phyloP scores from a whole-genome alignment of 192 early-diverging fungal species.

The Pilobolus umbonatus region DNA sequence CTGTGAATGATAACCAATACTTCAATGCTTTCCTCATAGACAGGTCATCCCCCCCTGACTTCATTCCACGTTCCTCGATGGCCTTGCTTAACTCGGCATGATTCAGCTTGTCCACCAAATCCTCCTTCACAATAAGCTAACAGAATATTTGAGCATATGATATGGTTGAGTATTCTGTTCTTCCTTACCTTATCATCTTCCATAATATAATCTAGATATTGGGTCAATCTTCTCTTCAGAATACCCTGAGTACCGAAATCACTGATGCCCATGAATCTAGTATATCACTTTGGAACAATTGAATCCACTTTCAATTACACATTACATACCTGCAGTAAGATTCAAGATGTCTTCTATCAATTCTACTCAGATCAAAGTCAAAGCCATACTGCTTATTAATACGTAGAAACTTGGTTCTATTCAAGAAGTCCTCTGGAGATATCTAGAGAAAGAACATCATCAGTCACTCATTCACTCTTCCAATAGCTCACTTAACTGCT shows the following conservation, averaged over 20 bases:
- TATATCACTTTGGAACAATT: not conserved
- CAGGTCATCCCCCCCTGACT: slow-evolving; percentile 35
- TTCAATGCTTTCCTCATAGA: slow-evolving; percentile 38
- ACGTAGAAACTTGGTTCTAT: slow-evolving; percentile 28
- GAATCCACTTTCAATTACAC: not conserved
- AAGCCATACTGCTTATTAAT: slow-evolving; percentile 40
- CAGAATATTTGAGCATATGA: not conserved
- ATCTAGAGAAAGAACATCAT: no score
- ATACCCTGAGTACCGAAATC: slow-evolving; percentile 44
- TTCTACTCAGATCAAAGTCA: slow-evolving; percentile 40
- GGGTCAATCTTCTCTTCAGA: slow-evolving; percentile 36
- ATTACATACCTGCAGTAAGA: slow-evolving; percentile 40
- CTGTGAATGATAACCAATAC: slow-evolving; percentile 41
- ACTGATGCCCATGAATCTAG: slow-evolving; percentile 47
- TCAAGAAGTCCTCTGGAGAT: slow-evolving; percentile 35
- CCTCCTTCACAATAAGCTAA: slow-evolving; percentile 40
- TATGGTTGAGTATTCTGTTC: not conserved
- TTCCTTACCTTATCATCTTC: slow-evolving; percentile 38
- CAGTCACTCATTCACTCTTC: not conserved
- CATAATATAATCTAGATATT: slow-evolving; percentile 39
- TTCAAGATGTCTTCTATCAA: slow-evolving; percentile 41
- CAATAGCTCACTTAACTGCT: slow-evolving; percentile 15
- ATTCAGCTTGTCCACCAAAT: slow-evolving; percentile 32
- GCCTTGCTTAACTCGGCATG: slow-evolving; percentile 39
- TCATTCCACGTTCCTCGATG: slow-evolving; percentile 53